phyloP scores from a whole-genome alignment of 345 rosid genomes.

The Turritis glabra region DNA sequence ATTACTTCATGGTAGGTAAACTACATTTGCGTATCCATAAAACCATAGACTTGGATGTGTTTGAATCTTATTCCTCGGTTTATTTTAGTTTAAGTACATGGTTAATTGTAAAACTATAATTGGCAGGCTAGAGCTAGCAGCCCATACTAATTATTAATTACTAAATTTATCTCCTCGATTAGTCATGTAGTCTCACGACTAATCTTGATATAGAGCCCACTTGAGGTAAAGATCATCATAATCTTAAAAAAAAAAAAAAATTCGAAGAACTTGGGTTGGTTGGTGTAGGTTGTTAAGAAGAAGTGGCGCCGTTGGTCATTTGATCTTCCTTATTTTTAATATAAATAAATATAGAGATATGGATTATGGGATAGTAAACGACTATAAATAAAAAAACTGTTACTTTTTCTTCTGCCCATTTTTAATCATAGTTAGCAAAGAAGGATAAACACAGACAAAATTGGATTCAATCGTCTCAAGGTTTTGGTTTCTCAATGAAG shows the following conservation, averaged over 20 bases:
- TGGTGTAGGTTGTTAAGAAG: slow-evolving; percentile 42
- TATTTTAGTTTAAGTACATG: slow-evolving; percentile 7
- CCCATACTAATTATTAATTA: neutral
- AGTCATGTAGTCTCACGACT: slow-evolving; percentile 26
- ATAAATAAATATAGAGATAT: neutral
- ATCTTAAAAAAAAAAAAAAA: too few relatives aligned
- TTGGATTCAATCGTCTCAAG: neutral
- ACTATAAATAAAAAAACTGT: neutral
- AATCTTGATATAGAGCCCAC: neutral
- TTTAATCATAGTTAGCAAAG: too few relatives aligned
- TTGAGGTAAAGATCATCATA: slow-evolving; percentile 5
- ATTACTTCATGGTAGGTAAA: too few relatives aligned
- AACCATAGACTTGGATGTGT: slow-evolving; percentile 12
- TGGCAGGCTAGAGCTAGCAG: slow-evolving; percentile 16
- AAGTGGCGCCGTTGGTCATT: slow-evolving; percentile 32
- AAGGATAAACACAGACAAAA: too few relatives aligned
- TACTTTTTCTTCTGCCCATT: neutral
- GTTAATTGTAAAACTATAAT: slow-evolving; percentile 21
- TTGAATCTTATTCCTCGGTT: neutral
- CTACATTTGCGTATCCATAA: slow-evolving; percentile 27
- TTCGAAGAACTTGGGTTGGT: slow-evolving; percentile 24
- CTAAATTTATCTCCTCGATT: neutral
- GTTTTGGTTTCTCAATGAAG: neutral
- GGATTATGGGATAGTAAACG: neutral
- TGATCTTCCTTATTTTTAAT: neutral